Evolutionary conservation across 139 green algal species (phyloP).

Genomic region (Ettlia oleoabundans): DNA sequence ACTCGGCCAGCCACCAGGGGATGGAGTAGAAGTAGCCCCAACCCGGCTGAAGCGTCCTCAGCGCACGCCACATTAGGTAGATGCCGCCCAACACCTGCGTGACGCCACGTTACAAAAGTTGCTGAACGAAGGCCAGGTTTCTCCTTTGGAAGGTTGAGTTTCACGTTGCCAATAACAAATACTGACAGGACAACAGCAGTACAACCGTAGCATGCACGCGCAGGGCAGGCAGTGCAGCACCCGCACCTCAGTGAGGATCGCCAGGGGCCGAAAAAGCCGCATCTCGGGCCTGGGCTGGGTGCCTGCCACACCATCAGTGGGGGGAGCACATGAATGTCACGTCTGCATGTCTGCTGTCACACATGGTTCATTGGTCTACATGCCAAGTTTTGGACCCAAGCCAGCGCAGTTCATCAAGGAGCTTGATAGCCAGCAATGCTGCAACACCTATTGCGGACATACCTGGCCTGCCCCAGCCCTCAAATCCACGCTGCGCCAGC

Average conservation of each 20-base stretch:
- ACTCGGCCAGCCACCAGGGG: slow-evolving; percentile 31
- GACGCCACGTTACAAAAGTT: no score
- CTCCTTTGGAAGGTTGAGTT: no score
- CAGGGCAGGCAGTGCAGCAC: neutral
- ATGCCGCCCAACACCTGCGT: neutral
- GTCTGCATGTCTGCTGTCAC: neutral
- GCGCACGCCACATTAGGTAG: neutral
- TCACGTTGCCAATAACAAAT: no score
- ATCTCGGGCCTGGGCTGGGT: slow-evolving; percentile 5
- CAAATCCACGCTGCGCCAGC: slow-evolving; percentile 11
- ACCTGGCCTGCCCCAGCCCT: slow-evolving; percentile 8
- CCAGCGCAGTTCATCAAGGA: no score
- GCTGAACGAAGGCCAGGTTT: no score
- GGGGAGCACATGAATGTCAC: no score
- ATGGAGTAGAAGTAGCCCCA: slow-evolving; percentile 27
- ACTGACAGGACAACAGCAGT: no score
- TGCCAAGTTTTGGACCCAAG: no score
- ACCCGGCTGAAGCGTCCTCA: slow-evolving; percentile 26
- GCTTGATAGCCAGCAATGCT: no score
- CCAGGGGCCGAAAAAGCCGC: slow-evolving; percentile 14
- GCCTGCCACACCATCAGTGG: neutral
- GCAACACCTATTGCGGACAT: neutral
- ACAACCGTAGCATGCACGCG: no score
- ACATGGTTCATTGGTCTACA: no score
- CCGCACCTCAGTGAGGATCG: slow-evolving; percentile 8